Evolutionary conservation across 345 rosid genomes (phyloP).

Genomic region (Eucalyptus caleyi): DNA sequence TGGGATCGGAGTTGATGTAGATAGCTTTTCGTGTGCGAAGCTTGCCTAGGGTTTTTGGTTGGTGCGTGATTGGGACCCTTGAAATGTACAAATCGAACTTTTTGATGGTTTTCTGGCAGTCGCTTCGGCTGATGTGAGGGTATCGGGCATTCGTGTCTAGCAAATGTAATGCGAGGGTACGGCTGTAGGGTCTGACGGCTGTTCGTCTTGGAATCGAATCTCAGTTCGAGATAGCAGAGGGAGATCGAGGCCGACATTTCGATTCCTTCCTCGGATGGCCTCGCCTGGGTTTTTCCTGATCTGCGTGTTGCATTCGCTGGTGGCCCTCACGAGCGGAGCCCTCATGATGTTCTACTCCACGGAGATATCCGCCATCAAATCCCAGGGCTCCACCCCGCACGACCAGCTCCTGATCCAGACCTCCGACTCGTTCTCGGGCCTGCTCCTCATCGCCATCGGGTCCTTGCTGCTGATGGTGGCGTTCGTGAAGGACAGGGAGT

Average conservation of each 20-base stretch:
- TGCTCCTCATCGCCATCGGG: constrained; percentile 74
- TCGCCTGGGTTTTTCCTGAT: constrained; percentile 28
- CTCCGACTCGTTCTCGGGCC: constrained; percentile 79
- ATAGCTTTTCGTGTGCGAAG: background rate
- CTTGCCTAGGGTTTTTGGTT: background rate
- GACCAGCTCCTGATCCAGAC: constrained; percentile 83
- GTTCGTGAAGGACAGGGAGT: constrained; percentile 63
- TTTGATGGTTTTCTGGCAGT: background rate
- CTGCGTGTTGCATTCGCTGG: constrained; percentile 62
- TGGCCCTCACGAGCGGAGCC: constrained; percentile 63
- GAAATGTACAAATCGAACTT: background rate
- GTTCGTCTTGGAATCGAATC: background rate
- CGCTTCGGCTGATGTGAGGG: background rate
- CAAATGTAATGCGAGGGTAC: background rate
- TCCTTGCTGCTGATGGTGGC: constrained; percentile 69
- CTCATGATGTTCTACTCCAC: constrained; percentile 76
- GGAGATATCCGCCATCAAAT: constrained; percentile 50
- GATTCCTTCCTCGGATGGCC: constrained; percentile 2
- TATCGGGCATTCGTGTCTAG: background rate
- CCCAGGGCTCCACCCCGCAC: constrained; percentile 78
- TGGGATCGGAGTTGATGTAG: background rate
- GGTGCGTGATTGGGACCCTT: background rate
- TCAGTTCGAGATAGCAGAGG: background rate
- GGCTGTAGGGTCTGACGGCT: background rate
- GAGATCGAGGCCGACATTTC: background rate